These are phyloP conservation scores for Panicum hallii DNA, from an alignment of 202 grass and related monocot genomes.

Conservation along the genomic window DNA sequence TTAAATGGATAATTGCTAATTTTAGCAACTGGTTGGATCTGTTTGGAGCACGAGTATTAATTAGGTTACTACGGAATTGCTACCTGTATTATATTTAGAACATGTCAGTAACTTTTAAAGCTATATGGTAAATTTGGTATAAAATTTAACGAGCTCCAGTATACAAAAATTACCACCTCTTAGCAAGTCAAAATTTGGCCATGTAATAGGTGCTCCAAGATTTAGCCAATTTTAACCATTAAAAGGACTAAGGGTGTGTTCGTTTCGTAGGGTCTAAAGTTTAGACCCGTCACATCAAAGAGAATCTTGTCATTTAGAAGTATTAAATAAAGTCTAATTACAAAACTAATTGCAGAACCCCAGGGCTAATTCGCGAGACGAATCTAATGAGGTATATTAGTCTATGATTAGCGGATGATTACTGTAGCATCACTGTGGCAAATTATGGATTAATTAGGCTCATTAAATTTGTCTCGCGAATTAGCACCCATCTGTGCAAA, in stretches of 20 bases:
- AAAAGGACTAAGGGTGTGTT: neutral
- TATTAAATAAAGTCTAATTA: too few species aligned
- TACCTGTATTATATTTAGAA: neutral
- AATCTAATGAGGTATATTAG: too few species aligned
- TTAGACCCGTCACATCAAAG: too few species aligned
- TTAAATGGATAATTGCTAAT: neutral
- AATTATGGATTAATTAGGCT: too few species aligned
- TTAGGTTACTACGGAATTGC: neutral
- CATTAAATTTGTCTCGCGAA: too few species aligned
- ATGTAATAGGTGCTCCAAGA: neutral
- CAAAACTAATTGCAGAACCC: too few species aligned
- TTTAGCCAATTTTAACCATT: neutral
- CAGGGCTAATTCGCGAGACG: too few species aligned
- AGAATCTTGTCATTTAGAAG: too few species aligned
- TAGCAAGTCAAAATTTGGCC: neutral
- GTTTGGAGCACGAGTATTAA: neutral
- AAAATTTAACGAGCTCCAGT: neutral
- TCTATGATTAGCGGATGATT: too few species aligned
- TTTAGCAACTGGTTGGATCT: slow-evolving; percentile 6
- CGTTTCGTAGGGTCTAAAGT: too few species aligned
- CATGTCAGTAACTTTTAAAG: neutral
- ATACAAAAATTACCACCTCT: neutral
- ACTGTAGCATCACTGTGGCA: too few species aligned
- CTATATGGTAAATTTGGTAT: neutral
- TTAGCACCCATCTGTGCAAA: too few species aligned